Conservation (phyloP, 1,139 yeast genomes). For the Saccharomyces pastorianus region DNA sequence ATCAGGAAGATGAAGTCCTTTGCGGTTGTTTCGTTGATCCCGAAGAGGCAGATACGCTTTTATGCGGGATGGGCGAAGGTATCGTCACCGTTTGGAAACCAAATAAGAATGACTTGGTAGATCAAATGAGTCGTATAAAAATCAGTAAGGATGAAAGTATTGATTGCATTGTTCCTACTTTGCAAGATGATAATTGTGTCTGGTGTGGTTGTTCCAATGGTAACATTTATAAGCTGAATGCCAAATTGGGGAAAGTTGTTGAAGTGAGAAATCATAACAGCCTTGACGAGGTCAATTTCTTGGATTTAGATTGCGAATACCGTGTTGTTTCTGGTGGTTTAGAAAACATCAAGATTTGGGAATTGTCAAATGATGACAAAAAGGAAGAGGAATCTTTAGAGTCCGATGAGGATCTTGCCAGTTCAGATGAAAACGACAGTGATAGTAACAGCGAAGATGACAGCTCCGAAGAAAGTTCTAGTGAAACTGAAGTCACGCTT, state of each 20-base stretch:
- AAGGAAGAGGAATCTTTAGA: slow-evolving; percentile 23
- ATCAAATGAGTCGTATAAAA: slow-evolving; percentile 74
- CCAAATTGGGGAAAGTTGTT: slow-evolving; percentile 53
- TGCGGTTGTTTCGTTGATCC: slow-evolving; percentile 65
- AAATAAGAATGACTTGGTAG: slow-evolving; percentile 55
- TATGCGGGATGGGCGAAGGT: slow-evolving; percentile 88
- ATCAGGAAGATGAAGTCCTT: slow-evolving; percentile 86
- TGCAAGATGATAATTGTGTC: slow-evolving; percentile 60
- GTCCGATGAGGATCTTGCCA: slow-evolving; percentile 16
- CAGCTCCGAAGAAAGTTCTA: background rate
- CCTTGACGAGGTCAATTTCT: slow-evolving; percentile 54
- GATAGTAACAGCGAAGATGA: slow-evolving; percentile 4
- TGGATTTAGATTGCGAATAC: slow-evolving; percentile 76
- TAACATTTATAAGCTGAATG: slow-evolving; percentile 58
- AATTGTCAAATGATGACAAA: slow-evolving; percentile 30
- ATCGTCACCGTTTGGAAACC: slow-evolving; percentile 84
- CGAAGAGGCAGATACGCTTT: slow-evolving; percentile 56
- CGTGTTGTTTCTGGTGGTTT: slow-evolving; percentile 75
- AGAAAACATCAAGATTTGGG: slow-evolving; percentile 76
- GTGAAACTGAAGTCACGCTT: slow-evolving; percentile 14
- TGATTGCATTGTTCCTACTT: slow-evolving; percentile 68
- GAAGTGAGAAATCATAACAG: slow-evolving; percentile 62
- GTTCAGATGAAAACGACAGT: slow-evolving; percentile 14
- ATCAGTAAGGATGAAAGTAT: slow-evolving; percentile 66
- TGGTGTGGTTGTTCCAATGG: slow-evolving; percentile 90